phyloP scores from a whole-genome alignment of 495 filamentous ascomycete genomes.

The Tuber magnatum region DNA sequence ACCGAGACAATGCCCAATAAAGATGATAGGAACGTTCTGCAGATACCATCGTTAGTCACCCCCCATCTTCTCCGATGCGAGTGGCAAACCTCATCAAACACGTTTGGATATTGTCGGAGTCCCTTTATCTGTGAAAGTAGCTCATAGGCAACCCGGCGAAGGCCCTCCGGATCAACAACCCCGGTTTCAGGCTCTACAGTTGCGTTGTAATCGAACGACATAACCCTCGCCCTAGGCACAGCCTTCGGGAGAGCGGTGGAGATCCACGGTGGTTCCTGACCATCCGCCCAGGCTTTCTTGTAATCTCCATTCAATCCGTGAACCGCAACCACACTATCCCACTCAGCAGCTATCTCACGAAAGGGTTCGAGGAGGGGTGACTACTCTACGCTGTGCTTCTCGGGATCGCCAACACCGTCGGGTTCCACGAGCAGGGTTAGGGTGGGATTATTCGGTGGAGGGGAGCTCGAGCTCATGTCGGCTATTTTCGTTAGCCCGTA shows the following conservation, averaged over 20 bases:
- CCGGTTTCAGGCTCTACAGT: background rate
- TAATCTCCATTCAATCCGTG: background rate
- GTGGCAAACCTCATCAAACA: slow-evolving; percentile 1
- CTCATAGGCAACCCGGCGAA: background rate
- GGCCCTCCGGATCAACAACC: background rate
- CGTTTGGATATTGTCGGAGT: background rate
- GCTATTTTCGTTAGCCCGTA: background rate
- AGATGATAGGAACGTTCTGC: background rate
- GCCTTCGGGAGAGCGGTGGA: background rate
- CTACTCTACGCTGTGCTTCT: background rate
- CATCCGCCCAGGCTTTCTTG: background rate
- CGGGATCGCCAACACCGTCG: background rate
- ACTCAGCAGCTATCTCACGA: background rate
- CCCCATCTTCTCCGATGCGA: background rate
- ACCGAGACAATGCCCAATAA: background rate
- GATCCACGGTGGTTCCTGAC: background rate
- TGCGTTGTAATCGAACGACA: background rate
- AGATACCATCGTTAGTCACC: background rate
- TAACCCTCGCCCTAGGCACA: background rate
- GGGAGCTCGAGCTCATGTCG: background rate
- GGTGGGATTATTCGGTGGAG: background rate
- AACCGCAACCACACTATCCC: background rate
- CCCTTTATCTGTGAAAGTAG: slow-evolving; percentile 2
- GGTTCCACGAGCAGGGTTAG: background rate
- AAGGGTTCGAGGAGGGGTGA: background rate